Percentiles rank a stretch among this genome's conserved stretches.
Evolutionary conservation across 176 grass and related monocot species (phyloP).

Genomic region (Bromus sterilis): DNA sequence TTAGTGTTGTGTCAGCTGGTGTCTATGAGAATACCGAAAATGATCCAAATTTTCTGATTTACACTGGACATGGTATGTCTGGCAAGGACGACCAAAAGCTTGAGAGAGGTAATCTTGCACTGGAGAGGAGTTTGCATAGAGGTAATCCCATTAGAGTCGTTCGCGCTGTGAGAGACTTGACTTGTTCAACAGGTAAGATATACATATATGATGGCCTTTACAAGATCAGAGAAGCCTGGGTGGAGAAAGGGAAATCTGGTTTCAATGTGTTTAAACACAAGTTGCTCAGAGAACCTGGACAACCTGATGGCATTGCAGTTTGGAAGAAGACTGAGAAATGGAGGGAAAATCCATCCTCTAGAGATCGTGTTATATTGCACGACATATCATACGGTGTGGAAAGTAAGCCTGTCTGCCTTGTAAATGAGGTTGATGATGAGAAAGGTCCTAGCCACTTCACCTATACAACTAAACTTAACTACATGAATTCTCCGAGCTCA

Average conservation of each 20-base stretch:
- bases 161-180: constrained; percentile 33
- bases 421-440: constrained; percentile 49
- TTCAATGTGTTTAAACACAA: constrained; percentile 63
- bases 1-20: constrained; percentile 63
- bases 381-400: constrained; percentile 66
- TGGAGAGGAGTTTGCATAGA: constrained; percentile 40
- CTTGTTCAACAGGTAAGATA: constrained; percentile 29
- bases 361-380: constrained; percentile 35
- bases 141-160: constrained; percentile 42
- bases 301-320: constrained; percentile 39
- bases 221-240: constrained; percentile 46
- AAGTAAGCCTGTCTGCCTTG: constrained; percentile 50
- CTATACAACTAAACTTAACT: constrained; percentile 29
- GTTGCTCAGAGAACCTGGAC: constrained; percentile 38
- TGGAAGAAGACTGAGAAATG: constrained; percentile 53
- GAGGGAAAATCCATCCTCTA: constrained; percentile 42
- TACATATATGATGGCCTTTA: constrained; percentile 62
- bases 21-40: constrained; percentile 68
- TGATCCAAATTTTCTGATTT: constrained; percentile 31
- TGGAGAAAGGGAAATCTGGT: constrained; percentile 62
- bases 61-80: constrained; percentile 45
- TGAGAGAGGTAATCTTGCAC: constrained; percentile 47
- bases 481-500: constrained; percentile 14
- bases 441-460: constrained; percentile 39
- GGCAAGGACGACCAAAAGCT: constrained; percentile 55